Evolutionary conservation across 1,284 basidiomycete species (phyloP), one percentile per base, ranked within the genome.

Genomic region (Austroboletus niveus): DNA sequence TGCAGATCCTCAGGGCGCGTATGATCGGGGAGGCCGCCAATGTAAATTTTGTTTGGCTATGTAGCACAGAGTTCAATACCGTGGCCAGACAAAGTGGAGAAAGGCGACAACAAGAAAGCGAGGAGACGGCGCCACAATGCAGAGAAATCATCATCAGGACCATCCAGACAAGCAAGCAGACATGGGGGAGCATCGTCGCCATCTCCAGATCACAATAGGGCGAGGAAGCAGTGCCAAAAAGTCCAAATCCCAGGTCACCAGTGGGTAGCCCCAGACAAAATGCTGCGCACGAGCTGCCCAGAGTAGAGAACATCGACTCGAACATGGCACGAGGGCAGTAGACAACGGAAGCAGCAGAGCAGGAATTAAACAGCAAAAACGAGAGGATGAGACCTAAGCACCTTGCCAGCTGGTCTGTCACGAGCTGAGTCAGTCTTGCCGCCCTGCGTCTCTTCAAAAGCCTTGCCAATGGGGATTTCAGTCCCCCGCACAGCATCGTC

Each of bases 31-130:
- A 92, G 79, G 59, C 89, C 89, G 64, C 89, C 89, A 65, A 92
- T 84, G 68, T 92, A 92, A 69, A 92, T 85, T 75, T 92, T 92
- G 75, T 91, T 91, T 72, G 87, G 85, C 88, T 92, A 71, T 60
- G 78, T 74, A 75, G 78, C 75, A 81, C 70, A 81, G 76, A 72
- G 78, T 66, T 85, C 74, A 85, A 85, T 80, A 84, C 77, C 73
- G 58, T 40, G 58, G 53, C 64, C 68, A 68, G 66, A 67, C 70
- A 76, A 77, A 62, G 63, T 42, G 54, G 65, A 73, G 64, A 74
- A 64, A 76, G 70, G 73, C 66, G 75, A 72, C 72, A 68, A 73
- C 68, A 76, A 77, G 73, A 73, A 75, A 70, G 68, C 65, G 66
- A 42, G 41, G 40, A 7, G 27, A 29, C 27, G 27, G 69, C 66